Evolutionary conservation across 2,329 filamentous ascomycete genomes (phyloP), one percentile per base, ranked within the genome.

Genomic region (Diaporthe capsici): DNA sequence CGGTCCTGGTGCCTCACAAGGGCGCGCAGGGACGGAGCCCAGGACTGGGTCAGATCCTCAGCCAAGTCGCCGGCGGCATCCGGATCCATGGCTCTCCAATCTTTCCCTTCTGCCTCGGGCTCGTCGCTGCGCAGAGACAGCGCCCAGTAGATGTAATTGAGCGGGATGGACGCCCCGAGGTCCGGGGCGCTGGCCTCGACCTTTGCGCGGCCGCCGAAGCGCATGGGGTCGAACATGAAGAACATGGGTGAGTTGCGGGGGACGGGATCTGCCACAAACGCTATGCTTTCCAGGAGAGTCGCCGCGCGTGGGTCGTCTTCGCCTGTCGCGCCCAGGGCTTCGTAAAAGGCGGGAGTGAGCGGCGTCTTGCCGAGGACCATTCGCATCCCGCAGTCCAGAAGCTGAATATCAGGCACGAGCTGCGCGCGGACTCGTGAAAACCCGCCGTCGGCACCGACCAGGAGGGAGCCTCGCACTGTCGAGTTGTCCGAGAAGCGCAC

Each of bases 331-430:
- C 63, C 63, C 1, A 67, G 20, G 1, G 63, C 63, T 12, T 67
- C 44, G 31, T 67, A 67, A 22, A 67, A 67, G 28, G 44, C 31
- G 1, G 44, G 63, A 0, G 44, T 67, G 28, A 67, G 63, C 31
- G 63, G 63, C 13, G 63, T 67, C 47, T 67, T 67, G 63, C 63
- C 63, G 22, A 67, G 63, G 1, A 67, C 63, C 63, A 67, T 67
- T 4, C 63, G 47, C 44, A 67, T 37, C 7, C 63, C 44, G 22
- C 63, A 51, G 63, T 67, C 63, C 13, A 67, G 63, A 3, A 47
- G 42, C 22, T 51, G 63, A 3, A 67, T 44, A 25, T 37, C 44
- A 10, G 63, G 63, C 12, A 67, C 63, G 1, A 67, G 28, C 44
- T 67, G 63, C 3, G 63, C 28, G 20, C 63, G 63, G 6, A 67